Conservation (phyloP, 345 rosid species). For the Eutrema japonicum region DNA sequence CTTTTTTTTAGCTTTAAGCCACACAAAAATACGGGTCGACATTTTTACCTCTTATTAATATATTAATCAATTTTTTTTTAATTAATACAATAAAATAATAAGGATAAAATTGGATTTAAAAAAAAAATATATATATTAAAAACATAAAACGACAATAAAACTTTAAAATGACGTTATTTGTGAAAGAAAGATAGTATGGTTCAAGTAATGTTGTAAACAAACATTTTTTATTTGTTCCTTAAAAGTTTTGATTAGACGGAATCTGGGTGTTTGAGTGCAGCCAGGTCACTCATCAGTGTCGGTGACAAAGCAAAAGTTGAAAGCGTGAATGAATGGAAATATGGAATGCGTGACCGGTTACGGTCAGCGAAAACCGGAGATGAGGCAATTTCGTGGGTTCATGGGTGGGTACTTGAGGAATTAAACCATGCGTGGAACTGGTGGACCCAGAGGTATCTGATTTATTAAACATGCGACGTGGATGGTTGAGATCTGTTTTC, state of each 20-base stretch:
- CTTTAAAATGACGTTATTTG: too few relatives aligned
- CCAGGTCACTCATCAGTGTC: slow-evolving; percentile 26
- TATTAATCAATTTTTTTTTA: too few relatives aligned
- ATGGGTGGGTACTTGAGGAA: not conserved
- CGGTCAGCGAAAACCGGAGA: slow-evolving; percentile 31
- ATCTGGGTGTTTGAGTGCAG: slow-evolving; percentile 11
- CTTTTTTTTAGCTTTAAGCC: too few relatives aligned
- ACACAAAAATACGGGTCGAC: too few relatives aligned
- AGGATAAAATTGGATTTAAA: too few relatives aligned
- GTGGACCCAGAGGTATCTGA: slow-evolving; percentile 15
- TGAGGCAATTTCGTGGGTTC: not conserved
- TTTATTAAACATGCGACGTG: slow-evolving; percentile 23
- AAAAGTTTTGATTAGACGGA: slow-evolving; percentile 14
- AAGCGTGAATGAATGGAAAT: not conserved
- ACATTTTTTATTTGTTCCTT: not conserved
- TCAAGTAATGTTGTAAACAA: not conserved
- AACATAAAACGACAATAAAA: too few relatives aligned
- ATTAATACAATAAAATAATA: too few relatives aligned
- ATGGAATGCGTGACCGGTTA: slow-evolving; percentile 20
- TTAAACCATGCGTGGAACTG: not conserved
- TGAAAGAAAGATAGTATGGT: not conserved
- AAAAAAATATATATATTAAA: too few relatives aligned
- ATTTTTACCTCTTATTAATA: too few relatives aligned
- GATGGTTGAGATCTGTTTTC: slow-evolving; percentile 24
- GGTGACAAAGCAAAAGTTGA: slow-evolving; percentile 30